Conservation (phyloP, 2,329 filamentous ascomycete genomes). For the Plectosphaerella sp. region DNA sequence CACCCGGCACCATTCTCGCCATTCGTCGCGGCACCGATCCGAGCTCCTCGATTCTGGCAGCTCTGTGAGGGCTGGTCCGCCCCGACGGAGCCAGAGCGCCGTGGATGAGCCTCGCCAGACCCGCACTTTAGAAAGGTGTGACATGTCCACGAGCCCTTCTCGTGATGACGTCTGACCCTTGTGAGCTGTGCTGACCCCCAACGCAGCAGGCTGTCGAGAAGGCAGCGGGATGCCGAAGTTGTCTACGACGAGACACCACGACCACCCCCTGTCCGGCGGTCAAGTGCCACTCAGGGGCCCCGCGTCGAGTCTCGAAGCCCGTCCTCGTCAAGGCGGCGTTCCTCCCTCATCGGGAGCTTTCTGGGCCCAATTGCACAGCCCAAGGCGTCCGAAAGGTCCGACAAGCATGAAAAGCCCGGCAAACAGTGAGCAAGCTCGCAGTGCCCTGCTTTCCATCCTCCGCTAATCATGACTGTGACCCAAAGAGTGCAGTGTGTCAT, state of each 20-base stretch:
- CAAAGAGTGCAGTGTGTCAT: slow-evolving; percentile 65
- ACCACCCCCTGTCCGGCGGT: slow-evolving; percentile 4
- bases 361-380: slow-evolving; percentile 4
- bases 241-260: slow-evolving; percentile 5
- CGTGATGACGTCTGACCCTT: background rate
- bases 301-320: slow-evolving; percentile 12
- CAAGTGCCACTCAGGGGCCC: slow-evolving; percentile 8
- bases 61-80: slow-evolving; percentile 5
- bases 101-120: slow-evolving; percentile 5
- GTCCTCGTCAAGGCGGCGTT: slow-evolving; percentile 7
- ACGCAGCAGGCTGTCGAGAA: slow-evolving; percentile 4
- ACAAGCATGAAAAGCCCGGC: slow-evolving; percentile 14
- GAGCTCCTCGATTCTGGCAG: slow-evolving; percentile 7
- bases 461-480: slow-evolving; percentile 7
- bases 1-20: slow-evolving; percentile 7
- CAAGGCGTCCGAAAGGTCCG: slow-evolving; percentile 17
- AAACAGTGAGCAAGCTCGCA: slow-evolving; percentile 19
- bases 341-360: slow-evolving; percentile 6
- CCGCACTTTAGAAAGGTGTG: slow-evolving; percentile 4
- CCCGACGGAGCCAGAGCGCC: slow-evolving; percentile 2
- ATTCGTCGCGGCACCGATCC: slow-evolving; percentile 7
- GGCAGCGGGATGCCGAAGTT: slow-evolving; percentile 2
- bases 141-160: background rate
- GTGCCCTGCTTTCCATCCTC: slow-evolving; percentile 2
- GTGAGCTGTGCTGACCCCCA: slow-evolving; percentile 1